phyloP scores from a whole-genome alignment of 352 stramenopile genomes.

The Phytophthora hibernalis region DNA sequence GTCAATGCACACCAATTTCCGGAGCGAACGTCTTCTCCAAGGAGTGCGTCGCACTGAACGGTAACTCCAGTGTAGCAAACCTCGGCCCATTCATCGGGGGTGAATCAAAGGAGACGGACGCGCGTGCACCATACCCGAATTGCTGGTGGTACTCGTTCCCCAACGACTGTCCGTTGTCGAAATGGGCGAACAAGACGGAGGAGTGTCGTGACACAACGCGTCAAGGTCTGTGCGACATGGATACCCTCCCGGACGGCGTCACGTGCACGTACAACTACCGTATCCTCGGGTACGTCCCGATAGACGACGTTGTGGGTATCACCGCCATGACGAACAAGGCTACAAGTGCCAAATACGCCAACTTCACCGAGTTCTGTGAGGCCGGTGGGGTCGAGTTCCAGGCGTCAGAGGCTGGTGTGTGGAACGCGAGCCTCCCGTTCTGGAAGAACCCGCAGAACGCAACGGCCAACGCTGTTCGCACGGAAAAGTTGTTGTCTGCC shows the following conservation, averaged over 20 bases:
- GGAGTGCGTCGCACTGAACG: slow-evolving; percentile 40
- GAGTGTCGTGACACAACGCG: slow-evolving; percentile 44
- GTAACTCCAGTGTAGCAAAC: slow-evolving; percentile 30
- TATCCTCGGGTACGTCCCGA: slow-evolving; percentile 70
- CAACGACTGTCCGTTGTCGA: slow-evolving; percentile 51
- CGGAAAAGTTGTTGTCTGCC: slow-evolving; percentile 47
- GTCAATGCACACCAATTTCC: slow-evolving; percentile 35
- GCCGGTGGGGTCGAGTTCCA: slow-evolving; percentile 71
- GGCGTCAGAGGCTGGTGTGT: slow-evolving; percentile 37
- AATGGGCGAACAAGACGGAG: slow-evolving; percentile 52
- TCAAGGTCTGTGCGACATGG: slow-evolving; percentile 56
- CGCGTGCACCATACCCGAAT: slow-evolving; percentile 53
- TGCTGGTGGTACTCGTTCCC: slow-evolving; percentile 65
- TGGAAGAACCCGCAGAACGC: slow-evolving; percentile 65
- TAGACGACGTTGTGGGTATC: slow-evolving; percentile 85
- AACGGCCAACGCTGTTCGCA: slow-evolving; percentile 50
- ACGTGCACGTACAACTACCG: slow-evolving; percentile 79
- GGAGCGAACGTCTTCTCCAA: slow-evolving; percentile 31
- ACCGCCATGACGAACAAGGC: slow-evolving; percentile 54
- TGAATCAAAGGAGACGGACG: slow-evolving; percentile 37
- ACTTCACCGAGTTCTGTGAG: slow-evolving; percentile 77
- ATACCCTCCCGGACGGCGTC: slow-evolving; percentile 61
- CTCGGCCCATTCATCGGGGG: slow-evolving; percentile 44
- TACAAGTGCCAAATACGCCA: slow-evolving; percentile 49
- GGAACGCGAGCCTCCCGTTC: slow-evolving; percentile 58